Evolutionary conservation across 352 stramenopile genomes (phyloP), one percentile per base, ranked within the genome.

Genomic region (Phytophthora kernoviae): DNA sequence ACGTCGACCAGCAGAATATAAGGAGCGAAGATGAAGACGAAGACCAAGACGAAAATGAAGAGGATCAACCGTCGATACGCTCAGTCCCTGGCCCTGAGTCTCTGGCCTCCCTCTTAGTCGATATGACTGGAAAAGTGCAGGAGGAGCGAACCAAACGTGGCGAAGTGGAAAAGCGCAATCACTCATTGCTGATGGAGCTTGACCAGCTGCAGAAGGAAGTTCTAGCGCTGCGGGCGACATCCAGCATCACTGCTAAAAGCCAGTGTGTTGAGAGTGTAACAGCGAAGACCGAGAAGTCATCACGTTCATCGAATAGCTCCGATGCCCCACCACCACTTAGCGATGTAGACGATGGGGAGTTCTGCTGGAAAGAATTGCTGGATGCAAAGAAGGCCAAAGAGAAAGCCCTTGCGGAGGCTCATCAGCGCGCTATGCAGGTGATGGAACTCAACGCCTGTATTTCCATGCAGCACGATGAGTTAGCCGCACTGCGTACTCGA

Each of bases 401-500:
- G 47, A 79, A 79, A 20, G 79, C 81, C 17, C 48, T 87, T 2
- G 74, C 68, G 2, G 81, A 91, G 18, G 66, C 77, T 2, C 79
- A 89, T 8, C 65, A 81, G 45, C 75, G 71, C 2, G 75, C 79
- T 0, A 70, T 89, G 68, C 74, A 88, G 34, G 73, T 90, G 32
- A 73, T 87, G 64, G 81, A 93, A 52, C 68, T 91, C 6, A 86
- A 88, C 27, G 84, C 84, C 0, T 87, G 74, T 26, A 77, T 90
- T 36, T 89, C 84, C 18, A 93, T 91, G 84, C 78, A 89, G 54
- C 75, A 90, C 42, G 83, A 92, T 47, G 83, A 92, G 60, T 53
- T 90, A 17, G 69, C 75, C 39, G 73, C 75, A 14, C 58, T 92
- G 20, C 79, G 76, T 11, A 59, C 77, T 0, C 70, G 50, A 15